Base-by-base conservation (phyloP, 2,329 filamentous ascomycete species). In the Aplosporella prunicola region DNA sequence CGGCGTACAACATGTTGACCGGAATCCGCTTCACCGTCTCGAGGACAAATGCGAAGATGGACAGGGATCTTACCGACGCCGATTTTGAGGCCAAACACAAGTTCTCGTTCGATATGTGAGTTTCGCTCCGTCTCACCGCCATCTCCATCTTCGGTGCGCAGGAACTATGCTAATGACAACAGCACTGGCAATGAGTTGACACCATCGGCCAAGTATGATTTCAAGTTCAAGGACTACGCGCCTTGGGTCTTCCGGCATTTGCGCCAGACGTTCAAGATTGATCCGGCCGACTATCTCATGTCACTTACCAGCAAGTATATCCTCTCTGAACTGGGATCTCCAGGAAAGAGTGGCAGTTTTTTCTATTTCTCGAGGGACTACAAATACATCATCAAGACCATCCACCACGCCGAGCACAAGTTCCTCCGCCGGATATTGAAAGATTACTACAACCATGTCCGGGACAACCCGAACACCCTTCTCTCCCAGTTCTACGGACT, bases 221-320 rank as follows among this genome's bases (percentile, higher is more conserved):
- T 98, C 78, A 98, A 98, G 63, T 98, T 98, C 72, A 98, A 98
- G 67, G 91, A 98, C 65, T 98, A 98, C 62, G 89, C 89, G n/a
- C 91, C 91, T 40, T 96, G 89, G 88, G 91, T 98, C 42, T 98
- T 98, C 64, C 85, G 91, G 52, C 85, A 87, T 62, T 72, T 98
- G 28, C 83, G 91, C 47, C 70, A 78, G 32, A 82, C 81, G 45
- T 98, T 98, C 67, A 78, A 82, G 50, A 76, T 96, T 39, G 91
- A 98, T 56, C 91, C 91, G 15, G 91, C 89, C 49, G 91, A 98
- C 62, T 98, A 98, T 58, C 77, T 98, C 43, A 93, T 98, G 78
- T 98, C 91, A 6, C 67, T 98, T 53, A 96, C 91, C 10, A 91
- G 88, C 61, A 98, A 98, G 65, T 98, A 98, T 62, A 96, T 98